Base-by-base conservation (phyloP, 768 basidiomycete species). In the Tubosaeta sp. region DNA sequence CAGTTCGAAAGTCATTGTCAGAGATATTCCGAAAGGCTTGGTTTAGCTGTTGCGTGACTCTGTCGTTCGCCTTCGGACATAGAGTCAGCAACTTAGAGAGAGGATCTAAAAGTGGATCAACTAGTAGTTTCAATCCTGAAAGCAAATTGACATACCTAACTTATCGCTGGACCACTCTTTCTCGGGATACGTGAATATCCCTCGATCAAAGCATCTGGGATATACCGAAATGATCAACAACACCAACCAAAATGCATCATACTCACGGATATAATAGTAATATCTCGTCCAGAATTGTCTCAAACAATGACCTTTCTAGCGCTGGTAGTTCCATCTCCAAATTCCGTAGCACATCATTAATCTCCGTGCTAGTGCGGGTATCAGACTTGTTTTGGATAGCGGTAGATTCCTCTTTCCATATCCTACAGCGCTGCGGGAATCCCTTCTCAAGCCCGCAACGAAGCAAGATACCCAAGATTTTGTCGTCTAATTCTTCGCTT, bases 401-500 rank as follows among this genome's bases (percentile, higher is more conserved):
- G 1, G 0, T 39, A 2, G 55, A 48, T 0, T 60, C 53, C 0
- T 63, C 51, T 19, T 51, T 56, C 70, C 69, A 74, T 0, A 53
- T 35, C 2, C 38, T 48, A 37, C 69, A 68, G 7, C 49, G 48
- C 1, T 17, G 39, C 2, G 51, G 59, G 27, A 60, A 73, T 8
- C 70, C 65, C 22, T 51, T 60, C 7, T 52, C 41, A 0, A 76
- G 64, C 1, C 73, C 75, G 2, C 45, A 33, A 13, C 16, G 35
- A 19, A 69, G 44, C 6, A 76, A 56, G 0, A 69, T 65, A 5
- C 33, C 51, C 0, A 76, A 4, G 0, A 61, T 59, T 0, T 65
- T 60, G 2, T 65, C 65, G 6, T 59, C 55, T 16, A 73, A 19
- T 5, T 55, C 46, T 16, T 65, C 59, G 2, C 22, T 56, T 16